Conservation (phyloP, 2,329 filamentous ascomycete species). For the Zelopaecilomyces penicillatus region DNA sequence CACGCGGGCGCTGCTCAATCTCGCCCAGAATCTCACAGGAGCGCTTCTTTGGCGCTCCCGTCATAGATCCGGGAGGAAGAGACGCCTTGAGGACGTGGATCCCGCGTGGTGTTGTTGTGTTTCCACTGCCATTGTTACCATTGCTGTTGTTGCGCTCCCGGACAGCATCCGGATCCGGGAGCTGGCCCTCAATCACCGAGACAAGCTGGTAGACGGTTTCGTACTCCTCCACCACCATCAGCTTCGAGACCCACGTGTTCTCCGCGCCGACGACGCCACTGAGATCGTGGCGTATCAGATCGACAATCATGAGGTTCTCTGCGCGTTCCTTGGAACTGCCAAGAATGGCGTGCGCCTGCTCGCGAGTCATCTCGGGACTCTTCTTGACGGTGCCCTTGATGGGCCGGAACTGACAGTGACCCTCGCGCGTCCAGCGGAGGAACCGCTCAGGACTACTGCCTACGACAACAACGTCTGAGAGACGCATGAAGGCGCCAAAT, state of each 20-base stretch:
- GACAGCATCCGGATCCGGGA: not conserved
- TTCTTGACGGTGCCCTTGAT: conserved; percentile 71
- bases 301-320: conserved; percentile 73
- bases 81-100: conserved; percentile 52
- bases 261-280: conserved; percentile 52
- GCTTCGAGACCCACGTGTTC: conserved; percentile 51
- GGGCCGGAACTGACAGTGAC: conserved; percentile 53
- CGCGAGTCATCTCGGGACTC: conserved; percentile 7
- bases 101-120: conserved; percentile 29
- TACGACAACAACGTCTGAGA: conserved; percentile 47
- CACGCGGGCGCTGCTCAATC: conserved; percentile 46
- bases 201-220: conserved; percentile 64
- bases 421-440: conserved; percentile 37
- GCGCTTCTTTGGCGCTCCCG: conserved; percentile 65
- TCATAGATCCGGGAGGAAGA: conserved; percentile 67
- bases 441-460: conserved; percentile 54
- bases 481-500: conserved; percentile 53
- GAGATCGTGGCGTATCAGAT: conserved; percentile 64
- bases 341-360: conserved; percentile 9
- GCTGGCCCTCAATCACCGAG: conserved; percentile 44
- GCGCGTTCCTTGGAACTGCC: conserved; percentile 60
- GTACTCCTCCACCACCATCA: conserved; percentile 65
- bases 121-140: not conserved
- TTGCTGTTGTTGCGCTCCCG: too few relatives aligned
- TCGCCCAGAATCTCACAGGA: conserved; percentile 56